A percentile compares a stretch with the other conserved stretches of the same genome.
phyloP scores from a whole-genome alignment of 1,284 basidiomycete genomes.

The Bjerkandera adusta region DNA sequence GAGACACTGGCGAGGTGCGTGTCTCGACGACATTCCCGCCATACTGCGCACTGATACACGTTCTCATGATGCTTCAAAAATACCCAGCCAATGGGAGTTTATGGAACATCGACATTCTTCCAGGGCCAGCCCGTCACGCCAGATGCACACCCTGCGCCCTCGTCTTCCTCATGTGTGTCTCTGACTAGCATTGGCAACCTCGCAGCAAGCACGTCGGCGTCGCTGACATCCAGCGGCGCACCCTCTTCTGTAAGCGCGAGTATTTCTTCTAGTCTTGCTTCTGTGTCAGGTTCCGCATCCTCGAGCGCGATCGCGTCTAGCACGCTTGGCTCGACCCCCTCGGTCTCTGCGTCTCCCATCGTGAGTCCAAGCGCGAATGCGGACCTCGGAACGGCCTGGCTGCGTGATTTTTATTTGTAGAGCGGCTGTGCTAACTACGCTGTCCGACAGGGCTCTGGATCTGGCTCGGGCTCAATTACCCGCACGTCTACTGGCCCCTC shows the following conservation, averaged over 20 bases:
- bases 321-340: not conserved
- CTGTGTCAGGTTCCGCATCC: not conserved
- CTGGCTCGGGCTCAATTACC: conserved; percentile 5
- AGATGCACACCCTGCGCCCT: conserved; percentile 52
- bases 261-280: not conserved
- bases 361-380: not conserved
- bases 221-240: conserved; percentile 9
- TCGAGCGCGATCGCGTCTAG: not conserved
- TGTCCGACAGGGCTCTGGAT: conserved; percentile 7
- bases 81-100: conserved; percentile 69
- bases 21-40: not conserved
- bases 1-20: conserved; percentile 48
- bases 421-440: conserved; percentile 1
- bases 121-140: conserved; percentile 65
- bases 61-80: not conserved
- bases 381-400: not conserved
- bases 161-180: conserved; percentile 51
- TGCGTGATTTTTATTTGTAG: not conserved
- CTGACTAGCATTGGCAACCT: conserved; percentile 41
- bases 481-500: conserved; percentile 5
- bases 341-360: not conserved
- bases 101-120: conserved; percentile 61
- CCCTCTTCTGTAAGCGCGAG: not conserved
- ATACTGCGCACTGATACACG: not conserved
- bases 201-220: conserved; percentile 14